Evolutionary conservation across 306 rosid genomes (phyloP), one percentile per base, ranked within the genome.

Genomic region (Lagenaria siceraria): DNA sequence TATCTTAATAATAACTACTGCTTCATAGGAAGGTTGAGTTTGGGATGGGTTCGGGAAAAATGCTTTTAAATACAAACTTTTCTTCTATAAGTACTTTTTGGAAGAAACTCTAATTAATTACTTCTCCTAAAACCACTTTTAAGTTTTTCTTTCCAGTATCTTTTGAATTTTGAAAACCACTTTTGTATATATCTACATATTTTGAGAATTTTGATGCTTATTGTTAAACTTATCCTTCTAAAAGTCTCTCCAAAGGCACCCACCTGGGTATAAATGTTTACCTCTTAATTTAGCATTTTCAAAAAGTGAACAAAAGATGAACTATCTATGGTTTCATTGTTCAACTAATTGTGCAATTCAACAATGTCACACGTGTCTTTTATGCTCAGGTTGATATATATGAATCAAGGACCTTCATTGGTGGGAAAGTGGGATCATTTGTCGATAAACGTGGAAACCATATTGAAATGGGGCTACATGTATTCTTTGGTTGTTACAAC

Each of bases 381-480:
- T 62, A 79, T 78, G 36, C 82, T 73, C 87, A 95, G 99, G 99
- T 95, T 83, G 99, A 95, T 86, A 89, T 95, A 77, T 95, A 89
- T 21, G 99, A 95, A 75, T 95, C 97, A 3, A 89, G 97, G 80
- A 4, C 90, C 73, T 95, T 95, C 78, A 90, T 92, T 58, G 99
- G 99, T 31, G 99, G 99, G 40, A 95, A 95, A 89, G 99, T 95
- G 78, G 99, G 97, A 53, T 95, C 99, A 27, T 95, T 95, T 80
- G 96, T 95, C 74, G 99, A 95, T 85, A 90, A 69, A 82, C 81
- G 78, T 62, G 99, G 99, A 75, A 95, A 95, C 79, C 97, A 95
- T 84, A 89, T 95, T 80, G 99, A 95, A 84, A 95, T 95, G 99
- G 99, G 99, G 82, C 84, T 95, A 71, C 99, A 95, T 69, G 99